Percentiles rank a stretch among this genome's conserved stretches.
Evolutionary conservation across 2,329 filamentous ascomycete genomes (phyloP).

Genomic region (Diaporthe vexans): DNA sequence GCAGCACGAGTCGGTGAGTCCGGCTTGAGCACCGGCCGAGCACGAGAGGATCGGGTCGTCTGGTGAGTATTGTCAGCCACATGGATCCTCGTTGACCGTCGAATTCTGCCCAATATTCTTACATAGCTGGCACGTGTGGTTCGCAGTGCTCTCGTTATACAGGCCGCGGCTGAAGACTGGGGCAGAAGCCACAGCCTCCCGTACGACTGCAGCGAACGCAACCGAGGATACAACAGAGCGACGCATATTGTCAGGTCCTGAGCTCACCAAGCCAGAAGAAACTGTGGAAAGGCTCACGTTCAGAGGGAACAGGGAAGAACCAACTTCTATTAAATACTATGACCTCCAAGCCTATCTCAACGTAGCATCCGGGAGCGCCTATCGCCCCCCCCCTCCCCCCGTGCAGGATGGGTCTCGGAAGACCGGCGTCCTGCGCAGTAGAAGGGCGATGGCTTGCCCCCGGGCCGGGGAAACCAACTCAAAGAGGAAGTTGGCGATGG

Average conservation of each 20-base stretch:
- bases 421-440: neutral
- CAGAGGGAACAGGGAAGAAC: neutral
- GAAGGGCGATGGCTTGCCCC: constrained; percentile 2
- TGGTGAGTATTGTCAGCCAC: constrained; percentile 46
- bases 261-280: neutral
- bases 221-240: constrained; percentile 44
- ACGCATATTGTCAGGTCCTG: constrained; percentile 45
- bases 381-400: constrained; percentile 27
- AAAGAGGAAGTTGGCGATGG: constrained; percentile 31
- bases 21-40: constrained; percentile 58
- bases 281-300: neutral
- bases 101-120: constrained; percentile 31
- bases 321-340: constrained; percentile 1
- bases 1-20: constrained; percentile 72
- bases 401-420: constrained; percentile 21
- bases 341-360: constrained; percentile 7
- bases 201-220: constrained; percentile 47
- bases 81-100: neutral
- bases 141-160: constrained; percentile 62
- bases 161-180: constrained; percentile 48
- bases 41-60: constrained; percentile 60
- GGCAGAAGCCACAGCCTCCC: constrained; percentile 49
- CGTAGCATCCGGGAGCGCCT: constrained; percentile 25
- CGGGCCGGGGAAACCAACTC: neutral
- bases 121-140: constrained; percentile 70